These are phyloP conservation scores for Paecilomyces dactylethromorphus DNA, from an alignment of 2,329 filamentous ascomycete genomes.

Conservation along the genomic window DNA sequence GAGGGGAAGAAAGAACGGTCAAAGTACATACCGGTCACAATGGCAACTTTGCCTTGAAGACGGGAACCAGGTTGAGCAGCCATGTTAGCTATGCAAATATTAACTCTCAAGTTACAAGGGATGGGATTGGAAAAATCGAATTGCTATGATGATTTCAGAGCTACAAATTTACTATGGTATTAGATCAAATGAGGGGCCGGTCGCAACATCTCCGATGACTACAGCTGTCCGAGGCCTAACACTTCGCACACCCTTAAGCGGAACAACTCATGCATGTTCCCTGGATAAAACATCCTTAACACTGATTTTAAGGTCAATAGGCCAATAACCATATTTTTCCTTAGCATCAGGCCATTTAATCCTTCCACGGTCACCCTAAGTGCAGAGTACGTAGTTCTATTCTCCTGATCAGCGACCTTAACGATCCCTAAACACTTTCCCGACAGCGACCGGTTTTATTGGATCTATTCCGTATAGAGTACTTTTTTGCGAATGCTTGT, in stretches of 20 bases:
- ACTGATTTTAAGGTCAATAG: neutral
- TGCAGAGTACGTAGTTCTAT: neutral
- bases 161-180: neutral
- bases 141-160: neutral
- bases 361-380: neutral
- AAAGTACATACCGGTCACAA: slow-evolving; percentile 35
- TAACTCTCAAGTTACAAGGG: neutral
- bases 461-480: neutral
- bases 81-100: neutral
- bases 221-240: neutral
- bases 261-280: neutral
- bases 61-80: slow-evolving; percentile 17
- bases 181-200: neutral
- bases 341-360: neutral
- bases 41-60: slow-evolving; percentile 39
- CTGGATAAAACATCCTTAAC: too few relatives aligned
- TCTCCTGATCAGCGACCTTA: neutral
- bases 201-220: neutral
- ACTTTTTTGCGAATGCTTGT: neutral
- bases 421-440: neutral
- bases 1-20: neutral
- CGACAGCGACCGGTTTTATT: neutral
- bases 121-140: neutral
- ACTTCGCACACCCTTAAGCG: neutral
- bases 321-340: neutral